Base-by-base conservation (phyloP, 2,329 filamentous ascomycete species). In the Monosporascus sp. region DNA sequence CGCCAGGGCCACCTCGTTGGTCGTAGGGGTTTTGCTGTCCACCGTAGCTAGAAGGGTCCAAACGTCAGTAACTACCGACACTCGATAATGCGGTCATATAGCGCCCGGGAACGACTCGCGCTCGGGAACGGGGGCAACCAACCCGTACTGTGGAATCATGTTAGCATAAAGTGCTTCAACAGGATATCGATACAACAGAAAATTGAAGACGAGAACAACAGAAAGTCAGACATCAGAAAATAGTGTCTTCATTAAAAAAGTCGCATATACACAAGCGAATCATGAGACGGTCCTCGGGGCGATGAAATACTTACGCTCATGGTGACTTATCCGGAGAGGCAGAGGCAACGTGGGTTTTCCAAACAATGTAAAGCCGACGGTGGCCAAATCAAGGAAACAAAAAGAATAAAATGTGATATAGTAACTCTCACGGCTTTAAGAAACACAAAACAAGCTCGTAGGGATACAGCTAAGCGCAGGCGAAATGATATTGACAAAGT, bases 21-120 rank as follows among this genome's bases (percentile, higher is more conserved):
- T 84, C 81, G 63, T 80, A 86, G 52, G 82, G 82, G 70, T 86
- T 84, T 56, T 72, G 69, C 61, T 71, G 71, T 53, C 73, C 74
- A 57, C 78, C 76, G 73, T 84, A 84, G 71, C 79, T 85, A 65
- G 37, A 55, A 44, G 49, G 47, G 45, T 37, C 55, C 50, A 45
- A 18, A 35, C 48, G 69, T 76, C 63, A 76, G 70, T 55, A 26
- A 26, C 41, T 41, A 51, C 51, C 46, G 41, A 54, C 48, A 50
- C 54, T 50, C 41, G 52, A 51, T 50, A 40, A 46, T 46, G 46
- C 45, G 26, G 43, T 24, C 22, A 53, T 60, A 53, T 60, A 57
- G 49, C 22, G 50, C 47, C 57, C 40, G 28, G n/a, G 31, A 24
- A 50, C 49, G 51, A 35, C 4, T 35, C 11, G 31, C 1, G 11